These are phyloP conservation scores for Neocatenulostroma microsporum DNA, from an alignment of 2,329 filamentous ascomycete genomes.

Conservation along the genomic window DNA sequence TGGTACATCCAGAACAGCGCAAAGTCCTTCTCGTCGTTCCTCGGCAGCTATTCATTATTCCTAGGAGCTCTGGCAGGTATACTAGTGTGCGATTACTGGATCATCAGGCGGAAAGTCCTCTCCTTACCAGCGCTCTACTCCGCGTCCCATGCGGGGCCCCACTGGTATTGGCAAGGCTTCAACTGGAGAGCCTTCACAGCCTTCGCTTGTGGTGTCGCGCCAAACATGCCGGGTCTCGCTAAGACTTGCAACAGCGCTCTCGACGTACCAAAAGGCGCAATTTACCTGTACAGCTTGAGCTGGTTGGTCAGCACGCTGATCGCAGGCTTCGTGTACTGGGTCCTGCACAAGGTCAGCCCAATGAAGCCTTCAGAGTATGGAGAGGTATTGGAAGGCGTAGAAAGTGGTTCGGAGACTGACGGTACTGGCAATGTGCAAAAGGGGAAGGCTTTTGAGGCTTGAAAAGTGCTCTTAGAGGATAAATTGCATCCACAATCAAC, in stretches of 20 bases:
- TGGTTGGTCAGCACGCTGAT: constrained; percentile 56
- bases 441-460: constrained; percentile 9
- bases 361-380: neutral
- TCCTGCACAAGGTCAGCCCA: constrained; percentile 33
- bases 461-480: constrained; percentile 5
- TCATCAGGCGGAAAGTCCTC: constrained; percentile 34
- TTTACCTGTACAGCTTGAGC: constrained; percentile 43
- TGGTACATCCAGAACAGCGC: constrained; percentile 37
- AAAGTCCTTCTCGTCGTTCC: constrained; percentile 33
- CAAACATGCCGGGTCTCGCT: constrained; percentile 49
- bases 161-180: constrained; percentile 6
- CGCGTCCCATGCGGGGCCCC: constrained; percentile 20
- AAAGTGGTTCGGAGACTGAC: constrained; percentile 4
- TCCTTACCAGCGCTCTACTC: constrained; percentile 47
- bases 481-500: too few species aligned
- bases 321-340: constrained; percentile 49
- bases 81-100: constrained; percentile 50
- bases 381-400: constrained; percentile 1
- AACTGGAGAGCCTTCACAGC: constrained; percentile 54
- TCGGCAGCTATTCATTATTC: constrained; percentile 35
- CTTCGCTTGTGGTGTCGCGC: constrained; percentile 48
- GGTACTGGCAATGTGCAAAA: constrained; percentile 5
- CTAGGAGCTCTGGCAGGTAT: constrained; percentile 32
- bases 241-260: constrained; percentile 23
- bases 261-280: constrained; percentile 6